A percentile compares a stretch with the other conserved stretches of the same genome.
Evolutionary conservation across 371 early-diverging fungal genomes (phyloP).

Genomic region (Thermomucor indicae-seudaticae): DNA sequence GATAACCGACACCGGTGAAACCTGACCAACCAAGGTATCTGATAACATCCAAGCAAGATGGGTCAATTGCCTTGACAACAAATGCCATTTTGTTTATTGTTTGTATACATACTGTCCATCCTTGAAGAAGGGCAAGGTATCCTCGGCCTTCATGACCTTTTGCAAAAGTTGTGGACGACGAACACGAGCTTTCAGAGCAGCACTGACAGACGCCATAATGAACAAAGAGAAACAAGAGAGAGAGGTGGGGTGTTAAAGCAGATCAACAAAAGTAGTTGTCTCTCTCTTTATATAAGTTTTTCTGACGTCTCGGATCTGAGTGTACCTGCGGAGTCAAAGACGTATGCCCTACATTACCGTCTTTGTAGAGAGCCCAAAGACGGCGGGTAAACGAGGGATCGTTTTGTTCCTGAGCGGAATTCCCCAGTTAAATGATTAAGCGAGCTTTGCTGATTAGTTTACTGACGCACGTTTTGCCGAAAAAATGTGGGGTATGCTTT

Average conservation of each 20-base stretch:
- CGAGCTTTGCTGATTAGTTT: too few relatives aligned
- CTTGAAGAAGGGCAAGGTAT: constrained; percentile 44
- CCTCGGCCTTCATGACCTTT: constrained; percentile 45
- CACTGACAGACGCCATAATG: constrained; percentile 35
- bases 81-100: too few relatives aligned
- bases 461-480: too few relatives aligned
- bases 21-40: constrained; percentile 51
- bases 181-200: constrained; percentile 44
- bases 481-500: too few relatives aligned
- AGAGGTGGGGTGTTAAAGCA: not conserved
- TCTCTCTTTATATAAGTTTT: constrained; percentile 5
- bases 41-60: not conserved
- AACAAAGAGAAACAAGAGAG: constrained; percentile 6
- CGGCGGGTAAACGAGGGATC: not conserved
- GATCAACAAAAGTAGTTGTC: too few relatives aligned
- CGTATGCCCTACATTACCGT: too few relatives aligned
- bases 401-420: not conserved
- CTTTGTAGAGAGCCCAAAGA: constrained; percentile 1
- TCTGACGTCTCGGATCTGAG: not conserved
- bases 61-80: not conserved
- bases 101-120: constrained; percentile 43
- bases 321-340: constrained; percentile 1
- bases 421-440: too few relatives aligned
- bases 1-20: constrained; percentile 53
- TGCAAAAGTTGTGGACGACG: constrained; percentile 44